Conservation (phyloP, 192 early-diverging fungal genomes). For the Coemansia guatemalensis region DNA sequence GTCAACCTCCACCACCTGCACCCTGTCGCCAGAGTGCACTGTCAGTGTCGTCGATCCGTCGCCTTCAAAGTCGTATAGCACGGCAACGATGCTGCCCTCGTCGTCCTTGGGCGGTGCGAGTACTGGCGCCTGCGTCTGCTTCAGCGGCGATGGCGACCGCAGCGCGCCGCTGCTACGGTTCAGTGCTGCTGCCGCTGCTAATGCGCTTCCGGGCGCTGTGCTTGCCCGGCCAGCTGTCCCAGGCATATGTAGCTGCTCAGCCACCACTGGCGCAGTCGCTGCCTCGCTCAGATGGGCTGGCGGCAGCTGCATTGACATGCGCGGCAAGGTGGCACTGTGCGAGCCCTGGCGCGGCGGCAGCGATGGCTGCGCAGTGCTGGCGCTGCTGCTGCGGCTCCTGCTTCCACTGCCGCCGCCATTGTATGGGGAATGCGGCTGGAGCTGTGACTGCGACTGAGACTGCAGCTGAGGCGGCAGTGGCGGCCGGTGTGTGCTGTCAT, state of each 20-base stretch:
- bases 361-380: constrained; percentile 1
- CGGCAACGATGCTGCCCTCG: constrained; percentile 3
- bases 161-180: background rate
- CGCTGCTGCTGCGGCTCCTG: constrained; percentile 9
- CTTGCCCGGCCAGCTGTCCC: constrained; percentile 2
- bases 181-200: constrained; percentile 6
- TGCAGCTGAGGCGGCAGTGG: background rate
- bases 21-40: constrained; percentile 28
- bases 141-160: background rate
- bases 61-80: constrained; percentile 45
- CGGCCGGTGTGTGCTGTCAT: background rate
- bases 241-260: background rate
- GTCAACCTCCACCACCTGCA: constrained; percentile 27
- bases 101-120: background rate
- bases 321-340: constrained; percentile 1
- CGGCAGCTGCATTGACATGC: background rate
- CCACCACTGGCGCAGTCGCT: background rate
- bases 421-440: background rate
- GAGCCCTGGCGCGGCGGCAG: background rate
- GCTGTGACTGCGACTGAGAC: no score
- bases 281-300: background rate
- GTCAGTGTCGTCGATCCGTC: constrained; percentile 32
- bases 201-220: constrained; percentile 9
- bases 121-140: background rate
- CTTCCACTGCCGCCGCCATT: background rate